Evolutionary conservation across 768 basidiomycete species (phyloP).

Genomic region (Lanmaoa rubissima): DNA sequence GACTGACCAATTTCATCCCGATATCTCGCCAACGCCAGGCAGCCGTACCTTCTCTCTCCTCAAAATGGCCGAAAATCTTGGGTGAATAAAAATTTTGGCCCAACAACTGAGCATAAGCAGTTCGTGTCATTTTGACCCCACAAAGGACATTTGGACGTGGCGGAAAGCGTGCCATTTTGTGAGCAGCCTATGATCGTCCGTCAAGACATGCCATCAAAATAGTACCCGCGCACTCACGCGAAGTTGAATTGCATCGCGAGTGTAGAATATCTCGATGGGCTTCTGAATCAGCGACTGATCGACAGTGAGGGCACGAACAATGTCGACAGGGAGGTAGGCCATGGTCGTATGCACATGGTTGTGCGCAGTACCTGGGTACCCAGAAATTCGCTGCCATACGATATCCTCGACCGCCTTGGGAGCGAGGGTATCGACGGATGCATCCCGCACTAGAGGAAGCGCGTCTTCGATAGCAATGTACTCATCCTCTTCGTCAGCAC

Average conservation of each 20-base stretch:
- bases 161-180: slow-evolving; percentile 88
- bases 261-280: slow-evolving; percentile 92
- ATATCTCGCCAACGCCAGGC: slow-evolving; percentile 81
- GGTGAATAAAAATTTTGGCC: slow-evolving; percentile 94
- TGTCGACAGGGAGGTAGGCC: slow-evolving; percentile 75
- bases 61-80: slow-evolving; percentile 78
- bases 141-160: slow-evolving; percentile 63
- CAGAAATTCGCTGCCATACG: slow-evolving; percentile 69
- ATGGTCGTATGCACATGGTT: slow-evolving; percentile 76
- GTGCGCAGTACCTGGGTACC: slow-evolving; percentile 69
- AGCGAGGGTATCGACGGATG: slow-evolving; percentile 54
- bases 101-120: slow-evolving; percentile 89
- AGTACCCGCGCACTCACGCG: slow-evolving; percentile 53
- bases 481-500: slow-evolving; percentile 42
- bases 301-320: slow-evolving; percentile 67
- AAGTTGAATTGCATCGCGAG: slow-evolving; percentile 86
- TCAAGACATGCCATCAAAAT: slow-evolving; percentile 2
- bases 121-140: slow-evolving; percentile 77
- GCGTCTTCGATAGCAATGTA: slow-evolving; percentile 65
- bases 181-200: slow-evolving; percentile 60
- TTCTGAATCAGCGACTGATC: slow-evolving; percentile 76
- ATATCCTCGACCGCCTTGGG: slow-evolving; percentile 56
- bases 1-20: slow-evolving; percentile 88
- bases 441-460: slow-evolving; percentile 56
- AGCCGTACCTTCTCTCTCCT: slow-evolving; percentile 57